phyloP scores from a whole-genome alignment of 2,329 filamentous ascomycete genomes.

The Paecilomyces niveus region DNA sequence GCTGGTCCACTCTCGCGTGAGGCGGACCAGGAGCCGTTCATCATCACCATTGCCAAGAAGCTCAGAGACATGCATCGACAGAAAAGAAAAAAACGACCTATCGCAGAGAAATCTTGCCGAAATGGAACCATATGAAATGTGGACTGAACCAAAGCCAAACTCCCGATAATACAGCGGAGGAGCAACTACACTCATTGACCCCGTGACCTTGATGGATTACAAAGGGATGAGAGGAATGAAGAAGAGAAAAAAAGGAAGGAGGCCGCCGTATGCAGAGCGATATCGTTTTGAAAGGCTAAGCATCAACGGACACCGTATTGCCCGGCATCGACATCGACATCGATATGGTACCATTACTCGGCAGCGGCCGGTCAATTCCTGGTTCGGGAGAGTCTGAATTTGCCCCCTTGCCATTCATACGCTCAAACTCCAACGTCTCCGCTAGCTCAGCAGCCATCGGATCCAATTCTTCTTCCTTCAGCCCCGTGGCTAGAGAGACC shows the following conservation, averaged over 20 bases:
- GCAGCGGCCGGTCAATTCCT: constrained; percentile 15
- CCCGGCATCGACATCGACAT: constrained; percentile 18
- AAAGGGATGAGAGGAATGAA: background rate
- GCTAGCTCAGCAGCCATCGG: constrained; percentile 40
- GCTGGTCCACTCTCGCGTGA: constrained; percentile 16
- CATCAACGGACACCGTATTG: constrained; percentile 25
- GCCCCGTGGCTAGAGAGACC: constrained; percentile 39
- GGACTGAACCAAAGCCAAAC: too few species aligned
- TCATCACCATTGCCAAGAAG: background rate
- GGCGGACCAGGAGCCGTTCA: constrained; percentile 13
- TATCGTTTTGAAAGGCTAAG: constrained; percentile 5
- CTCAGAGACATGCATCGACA: background rate
- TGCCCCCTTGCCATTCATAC: constrained; percentile 29
- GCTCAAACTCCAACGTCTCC: constrained; percentile 38
- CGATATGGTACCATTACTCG: constrained; percentile 16
- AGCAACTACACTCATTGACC: too few species aligned
- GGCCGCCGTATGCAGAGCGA: background rate
- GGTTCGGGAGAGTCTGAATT: constrained; percentile 21
- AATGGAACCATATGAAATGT: too few species aligned
- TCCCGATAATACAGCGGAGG: too few species aligned
- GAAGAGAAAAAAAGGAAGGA: background rate
- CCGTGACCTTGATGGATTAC: too few species aligned
- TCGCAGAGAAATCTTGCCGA: too few species aligned
- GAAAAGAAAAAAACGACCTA: background rate
- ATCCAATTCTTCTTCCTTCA: constrained; percentile 42